These are phyloP conservation scores for Bruguiera parviflora DNA, from an alignment of 345 rosid species.

Conservation along the genomic window DNA sequence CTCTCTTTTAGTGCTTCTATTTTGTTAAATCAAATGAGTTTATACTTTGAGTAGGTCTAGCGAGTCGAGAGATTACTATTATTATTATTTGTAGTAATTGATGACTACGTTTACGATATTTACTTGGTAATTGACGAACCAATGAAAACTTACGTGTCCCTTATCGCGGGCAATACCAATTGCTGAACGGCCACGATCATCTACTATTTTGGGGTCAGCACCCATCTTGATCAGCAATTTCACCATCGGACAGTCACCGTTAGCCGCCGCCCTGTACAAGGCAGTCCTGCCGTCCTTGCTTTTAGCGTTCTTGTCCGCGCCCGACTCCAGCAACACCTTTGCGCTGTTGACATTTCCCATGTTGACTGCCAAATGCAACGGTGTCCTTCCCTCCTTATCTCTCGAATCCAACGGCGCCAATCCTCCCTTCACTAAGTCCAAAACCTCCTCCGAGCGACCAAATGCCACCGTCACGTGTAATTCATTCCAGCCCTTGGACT, in stretches of 20 bases:
- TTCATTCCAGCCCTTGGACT: conserved; percentile 36
- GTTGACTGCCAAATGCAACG: conserved; percentile 38
- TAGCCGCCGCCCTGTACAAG: conserved; percentile 33
- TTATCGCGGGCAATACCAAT: conserved; percentile 36
- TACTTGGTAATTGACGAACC: too few species aligned
- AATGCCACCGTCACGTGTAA: conserved; percentile 31
- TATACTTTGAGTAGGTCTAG: too few species aligned
- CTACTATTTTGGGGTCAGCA: conserved; percentile 37
- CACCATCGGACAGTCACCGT: conserved; percentile 44
- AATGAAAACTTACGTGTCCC: conserved; percentile 34
- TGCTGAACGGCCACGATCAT: conserved; percentile 47
- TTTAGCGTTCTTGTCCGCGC: conserved; percentile 36
- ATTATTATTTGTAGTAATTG: too few species aligned
- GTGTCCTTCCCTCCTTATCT: conserved; percentile 41
- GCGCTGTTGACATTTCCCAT: conserved; percentile 36
- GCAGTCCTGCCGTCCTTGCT: conserved; percentile 39
- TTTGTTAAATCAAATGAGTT: too few species aligned
- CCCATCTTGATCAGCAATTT: conserved; percentile 38
- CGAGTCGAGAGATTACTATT: too few species aligned
- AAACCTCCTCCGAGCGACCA: conserved; percentile 32
- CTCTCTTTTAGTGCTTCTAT: too few species aligned
- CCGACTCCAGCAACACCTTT: conserved; percentile 35
- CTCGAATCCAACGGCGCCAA: conserved; percentile 31
- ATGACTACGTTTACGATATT: background rate
- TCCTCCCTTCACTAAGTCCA: conserved; percentile 16